phyloP scores from a whole-genome alignment of 768 basidiomycete species.

The Paxillus ammoniavirescens region DNA sequence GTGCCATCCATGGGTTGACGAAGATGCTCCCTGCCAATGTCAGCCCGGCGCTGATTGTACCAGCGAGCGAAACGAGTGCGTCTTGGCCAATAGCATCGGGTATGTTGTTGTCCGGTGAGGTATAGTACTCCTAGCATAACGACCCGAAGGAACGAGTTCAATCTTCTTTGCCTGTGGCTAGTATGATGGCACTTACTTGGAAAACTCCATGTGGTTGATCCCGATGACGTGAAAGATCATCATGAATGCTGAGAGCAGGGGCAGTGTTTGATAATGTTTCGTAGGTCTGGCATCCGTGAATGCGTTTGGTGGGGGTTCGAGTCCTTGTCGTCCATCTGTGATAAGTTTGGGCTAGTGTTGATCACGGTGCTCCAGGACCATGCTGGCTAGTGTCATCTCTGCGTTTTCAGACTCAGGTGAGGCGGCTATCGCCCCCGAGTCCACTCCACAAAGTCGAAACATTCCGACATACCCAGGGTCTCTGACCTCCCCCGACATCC shows the following conservation, averaged over 20 bases:
- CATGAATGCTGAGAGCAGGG: not conserved
- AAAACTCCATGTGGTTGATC: slow-evolving; percentile 1
- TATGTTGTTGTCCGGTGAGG: not conserved
- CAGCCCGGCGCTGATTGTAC: slow-evolving; percentile 1
- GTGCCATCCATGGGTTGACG: slow-evolving; percentile 1
- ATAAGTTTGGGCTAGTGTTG: not conserved
- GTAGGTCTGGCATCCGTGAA: not conserved
- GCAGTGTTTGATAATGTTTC: not conserved
- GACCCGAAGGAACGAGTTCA: not conserved
- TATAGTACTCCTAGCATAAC: not conserved
- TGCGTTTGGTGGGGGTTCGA: not conserved
- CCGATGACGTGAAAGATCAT: slow-evolving; percentile 1
- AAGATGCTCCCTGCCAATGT: slow-evolving; percentile 1
- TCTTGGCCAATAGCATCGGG: slow-evolving; percentile 1
- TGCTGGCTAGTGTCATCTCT: not conserved
- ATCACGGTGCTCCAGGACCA: no score
- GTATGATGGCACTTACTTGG: not conserved
- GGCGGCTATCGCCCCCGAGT: no score
- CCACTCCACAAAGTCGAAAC: no score
- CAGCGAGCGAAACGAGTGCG: slow-evolving; percentile 1
- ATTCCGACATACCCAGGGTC: no score
- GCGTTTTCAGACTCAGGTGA: no score
- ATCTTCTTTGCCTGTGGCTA: no score
- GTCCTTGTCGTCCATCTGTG: not conserved
- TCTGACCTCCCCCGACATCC: no score